Conservation (phyloP, 768 basidiomycete species). For the Amanita phalloides region DNA sequence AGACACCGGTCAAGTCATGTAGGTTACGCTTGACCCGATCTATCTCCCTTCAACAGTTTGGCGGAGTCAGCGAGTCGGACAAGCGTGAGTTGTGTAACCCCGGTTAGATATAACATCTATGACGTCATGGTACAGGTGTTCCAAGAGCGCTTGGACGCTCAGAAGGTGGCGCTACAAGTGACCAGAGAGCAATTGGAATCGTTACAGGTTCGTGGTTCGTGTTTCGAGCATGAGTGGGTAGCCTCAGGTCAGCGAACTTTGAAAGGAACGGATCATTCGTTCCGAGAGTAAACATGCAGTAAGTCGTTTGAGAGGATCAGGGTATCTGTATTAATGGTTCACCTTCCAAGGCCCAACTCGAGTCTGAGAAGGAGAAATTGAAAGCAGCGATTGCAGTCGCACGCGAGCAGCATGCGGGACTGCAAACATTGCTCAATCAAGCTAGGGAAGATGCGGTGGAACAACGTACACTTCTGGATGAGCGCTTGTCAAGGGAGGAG, state of each 20-base stretch:
- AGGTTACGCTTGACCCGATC: not conserved
- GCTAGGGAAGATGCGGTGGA: constrained; percentile 6
- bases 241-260: constrained; percentile 2
- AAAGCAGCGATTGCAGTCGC: constrained; percentile 28
- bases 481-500: constrained; percentile 19
- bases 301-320: constrained; percentile 14
- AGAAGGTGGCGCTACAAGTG: constrained; percentile 27
- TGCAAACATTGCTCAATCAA: constrained; percentile 15
- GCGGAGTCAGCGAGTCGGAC: not conserved
- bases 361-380: constrained; percentile 21
- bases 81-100: not conserved
- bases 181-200: constrained; percentile 23
- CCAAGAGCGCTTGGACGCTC: constrained; percentile 28
- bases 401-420: constrained; percentile 25
- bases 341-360: constrained; percentile 13
- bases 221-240: constrained; percentile 2
- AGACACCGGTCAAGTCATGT: not conserved
- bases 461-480: constrained; percentile 2
- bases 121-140: constrained; percentile 8
- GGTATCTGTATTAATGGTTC: not conserved
- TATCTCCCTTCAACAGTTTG: not conserved
- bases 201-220: constrained; percentile 4
- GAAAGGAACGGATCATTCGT: constrained; percentile 26
- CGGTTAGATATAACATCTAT: not conserved
- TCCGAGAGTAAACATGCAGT: constrained; percentile 22